Conservation (phyloP, 2,329 filamentous ascomycete species). For the Pseudogymnoascus sp. region DNA sequence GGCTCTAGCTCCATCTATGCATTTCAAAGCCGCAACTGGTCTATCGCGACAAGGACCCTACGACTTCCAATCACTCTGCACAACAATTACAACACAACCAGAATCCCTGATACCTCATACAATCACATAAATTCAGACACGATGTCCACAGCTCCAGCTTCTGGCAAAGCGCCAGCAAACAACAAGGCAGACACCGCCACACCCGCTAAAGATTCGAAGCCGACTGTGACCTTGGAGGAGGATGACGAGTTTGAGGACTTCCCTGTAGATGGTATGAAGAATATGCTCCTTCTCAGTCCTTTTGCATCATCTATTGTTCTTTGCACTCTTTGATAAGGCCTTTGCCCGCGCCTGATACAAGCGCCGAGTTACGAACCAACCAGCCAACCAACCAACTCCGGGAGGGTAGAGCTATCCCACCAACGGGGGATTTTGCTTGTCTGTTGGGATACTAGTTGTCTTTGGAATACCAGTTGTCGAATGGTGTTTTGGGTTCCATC, state of each 20-base stretch:
- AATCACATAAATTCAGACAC: neutral
- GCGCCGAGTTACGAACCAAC: neutral
- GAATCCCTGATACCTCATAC: neutral
- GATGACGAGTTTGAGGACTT: constrained; percentile 99
- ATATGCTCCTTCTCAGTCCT: neutral
- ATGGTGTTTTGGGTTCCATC: too few relatives aligned
- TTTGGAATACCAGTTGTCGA: too few relatives aligned
- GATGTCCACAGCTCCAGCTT: constrained; percentile 7
- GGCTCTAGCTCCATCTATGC: constrained; percentile 7
- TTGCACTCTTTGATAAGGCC: neutral
- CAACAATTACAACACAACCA: neutral
- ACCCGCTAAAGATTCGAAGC: constrained; percentile 34
- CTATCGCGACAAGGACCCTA: neutral
- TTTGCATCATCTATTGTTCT: neutral
- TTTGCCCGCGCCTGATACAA: neutral
- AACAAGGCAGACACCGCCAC: constrained; percentile 22
- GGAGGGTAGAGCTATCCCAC: neutral
- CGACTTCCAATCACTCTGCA: neutral
- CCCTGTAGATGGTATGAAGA: constrained; percentile 73
- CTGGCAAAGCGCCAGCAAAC: neutral
- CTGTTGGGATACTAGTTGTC: neutral
- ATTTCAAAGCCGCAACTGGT: constrained; percentile 6
- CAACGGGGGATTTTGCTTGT: neutral
- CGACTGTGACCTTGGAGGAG: constrained; percentile 68
- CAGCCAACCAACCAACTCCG: neutral